Evolutionary conservation across 352 stramenopile genomes (phyloP), one percentile per base, ranked within the genome.

Genomic region (Phytophthora sp.): DNA sequence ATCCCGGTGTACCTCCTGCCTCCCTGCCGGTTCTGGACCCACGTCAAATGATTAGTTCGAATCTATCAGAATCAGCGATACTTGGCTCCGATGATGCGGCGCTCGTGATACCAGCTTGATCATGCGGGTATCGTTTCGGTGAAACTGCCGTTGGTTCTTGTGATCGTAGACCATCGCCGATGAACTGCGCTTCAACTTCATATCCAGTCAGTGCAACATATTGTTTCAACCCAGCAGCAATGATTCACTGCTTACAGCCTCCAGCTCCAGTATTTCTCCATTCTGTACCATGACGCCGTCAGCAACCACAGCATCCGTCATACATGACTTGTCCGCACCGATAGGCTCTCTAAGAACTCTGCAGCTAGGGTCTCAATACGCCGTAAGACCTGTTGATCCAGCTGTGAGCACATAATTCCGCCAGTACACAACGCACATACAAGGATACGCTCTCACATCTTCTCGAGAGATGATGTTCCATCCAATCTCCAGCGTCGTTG

Each of bases 1-100:
- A 91, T 84, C 0, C 81, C 79, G 3, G 88, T 94, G 54, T 94
- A 95, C 73, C 89, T 90, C 18, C 86, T 69, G n/a, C 84, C 86
- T 33, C 86, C 80, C 23, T 68, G 68, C 35, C 80, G 75, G 45
- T 82, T 91, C 88, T 93, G 36, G 23, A 26, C 15, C 12, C 21
- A 13, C 12, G 44, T 39, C 11, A 30, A n/a, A 55, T 38, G 5
- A 46, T 49, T 41, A 55, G 42, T 6, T 9, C 29, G 13, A 44
- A 46, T 30, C 15, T 38, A 15, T 21, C 9, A 51, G 24, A 53
- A 7, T 5, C 5, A 35, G 13, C 3, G 24, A 16, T 24, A 38
- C 2, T 33, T 26, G 29, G 18, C 15, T 18, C 29, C 18, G 8
- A 26, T n/a, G n/a, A n/a, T n/a, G n/a, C n/a, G n/a, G n/a, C n/a